phyloP scores from a whole-genome alignment of 305 asterid species.

The Andrographis paniculata region DNA sequence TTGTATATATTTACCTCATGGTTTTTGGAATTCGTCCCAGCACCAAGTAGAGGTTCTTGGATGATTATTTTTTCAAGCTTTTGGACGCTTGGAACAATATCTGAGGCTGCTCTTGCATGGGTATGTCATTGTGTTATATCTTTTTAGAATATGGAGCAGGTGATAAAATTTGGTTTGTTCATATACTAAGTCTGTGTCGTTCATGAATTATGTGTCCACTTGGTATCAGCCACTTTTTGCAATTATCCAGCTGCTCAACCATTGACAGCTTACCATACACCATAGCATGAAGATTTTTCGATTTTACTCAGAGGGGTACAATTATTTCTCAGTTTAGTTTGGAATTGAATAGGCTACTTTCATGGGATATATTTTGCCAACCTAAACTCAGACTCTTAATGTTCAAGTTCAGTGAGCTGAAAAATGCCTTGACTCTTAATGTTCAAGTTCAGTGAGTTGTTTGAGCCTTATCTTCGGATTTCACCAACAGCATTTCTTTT shows the following conservation, averaged over 20 bases:
- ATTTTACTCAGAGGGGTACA: too few relatives aligned
- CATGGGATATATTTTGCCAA: neutral
- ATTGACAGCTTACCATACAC: too few relatives aligned
- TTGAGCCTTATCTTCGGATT: conserved; percentile 1
- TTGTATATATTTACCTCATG: conserved; percentile 51
- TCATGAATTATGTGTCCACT: too few relatives aligned
- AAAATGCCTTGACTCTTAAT: neutral
- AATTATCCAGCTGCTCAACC: too few relatives aligned
- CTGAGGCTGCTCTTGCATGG: conserved; percentile 84
- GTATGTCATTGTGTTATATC: conserved; percentile 31
- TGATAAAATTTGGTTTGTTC: neutral
- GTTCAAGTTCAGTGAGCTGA: neutral
- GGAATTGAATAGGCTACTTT: neutral
- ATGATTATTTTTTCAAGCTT: conserved; percentile 53
- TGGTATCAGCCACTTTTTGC: too few relatives aligned
- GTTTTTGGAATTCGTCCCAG: conserved; percentile 81
- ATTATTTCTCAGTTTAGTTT: neutral
- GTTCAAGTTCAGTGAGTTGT: neutral
- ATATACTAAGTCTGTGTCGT: neutral
- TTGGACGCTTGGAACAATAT: conserved; percentile 73
- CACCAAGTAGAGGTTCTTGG: conserved; percentile 70
- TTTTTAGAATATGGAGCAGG: neutral
- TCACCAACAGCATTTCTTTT: conserved; percentile 11
- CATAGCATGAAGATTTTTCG: too few relatives aligned
- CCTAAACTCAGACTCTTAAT: neutral